Conservation (phyloP, 176 grass and related monocot species). For the Carex kokanica region DNA sequence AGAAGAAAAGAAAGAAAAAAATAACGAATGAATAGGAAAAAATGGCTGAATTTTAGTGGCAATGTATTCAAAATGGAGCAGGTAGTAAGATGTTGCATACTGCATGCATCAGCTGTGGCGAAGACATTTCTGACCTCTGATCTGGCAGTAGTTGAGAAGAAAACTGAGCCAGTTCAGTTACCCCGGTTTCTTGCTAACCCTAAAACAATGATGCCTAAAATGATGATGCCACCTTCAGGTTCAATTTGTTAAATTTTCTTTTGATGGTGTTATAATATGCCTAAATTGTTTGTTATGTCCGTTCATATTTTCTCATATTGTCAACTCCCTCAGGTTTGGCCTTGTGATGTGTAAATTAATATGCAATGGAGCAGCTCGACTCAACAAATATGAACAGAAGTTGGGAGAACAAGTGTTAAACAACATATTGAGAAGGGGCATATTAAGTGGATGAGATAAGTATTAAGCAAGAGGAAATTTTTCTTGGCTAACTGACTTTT, state of each 20-base stretch:
- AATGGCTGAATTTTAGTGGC: neutral
- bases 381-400: neutral
- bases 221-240: slow-evolving; percentile 59
- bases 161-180: slow-evolving; percentile 46
- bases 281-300: neutral
- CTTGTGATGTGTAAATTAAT: neutral
- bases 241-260: slow-evolving; percentile 6
- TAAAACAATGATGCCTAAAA: slow-evolving; percentile 49
- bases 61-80: slow-evolving; percentile 26
- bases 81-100: slow-evolving; percentile 91
- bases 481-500: no score
- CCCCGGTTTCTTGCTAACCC: slow-evolving; percentile 51
- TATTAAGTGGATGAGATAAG: neutral
- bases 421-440: neutral
- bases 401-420: neutral
- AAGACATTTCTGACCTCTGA: slow-evolving; percentile 89
- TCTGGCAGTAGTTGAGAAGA: slow-evolving; percentile 70
- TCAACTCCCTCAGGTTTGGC: neutral
- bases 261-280: neutral
- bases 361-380: neutral
- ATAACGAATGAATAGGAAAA: neutral
- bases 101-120: slow-evolving; percentile 79
- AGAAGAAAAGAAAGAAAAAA: neutral
- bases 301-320: neutral
- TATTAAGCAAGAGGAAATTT: neutral